These are phyloP conservation scores for Axilococcus clingmanii DNA, from an alignment of 139 green algal species.

Conservation along the genomic window DNA sequence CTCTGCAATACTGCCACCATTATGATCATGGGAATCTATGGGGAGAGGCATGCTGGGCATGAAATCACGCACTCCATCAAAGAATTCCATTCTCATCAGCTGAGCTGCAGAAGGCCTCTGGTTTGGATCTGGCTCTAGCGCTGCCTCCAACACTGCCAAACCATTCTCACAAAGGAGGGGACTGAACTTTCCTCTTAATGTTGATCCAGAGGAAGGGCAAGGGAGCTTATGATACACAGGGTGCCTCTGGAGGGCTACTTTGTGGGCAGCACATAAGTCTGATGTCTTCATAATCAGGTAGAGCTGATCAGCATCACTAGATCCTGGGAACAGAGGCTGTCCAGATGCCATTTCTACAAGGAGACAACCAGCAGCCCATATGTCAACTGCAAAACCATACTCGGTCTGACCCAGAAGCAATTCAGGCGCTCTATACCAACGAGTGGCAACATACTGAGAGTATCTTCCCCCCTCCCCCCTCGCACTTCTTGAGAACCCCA, in stretches of 20 bases:
- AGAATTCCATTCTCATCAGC: too few relatives aligned
- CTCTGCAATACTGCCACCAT: too few relatives aligned
- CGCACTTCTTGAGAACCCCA: constrained; percentile 83
- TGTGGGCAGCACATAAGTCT: too few relatives aligned
- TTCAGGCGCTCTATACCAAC: constrained; percentile 98
- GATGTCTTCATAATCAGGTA: constrained; percentile 85
- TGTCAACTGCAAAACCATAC: constrained; percentile 92
- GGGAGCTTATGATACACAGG: too few relatives aligned
- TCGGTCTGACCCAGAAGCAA: constrained; percentile 77
- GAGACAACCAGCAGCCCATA: constrained; percentile 97
- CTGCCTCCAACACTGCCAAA: neutral
- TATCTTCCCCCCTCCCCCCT: constrained; percentile 92
- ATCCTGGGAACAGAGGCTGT: constrained; percentile 63
- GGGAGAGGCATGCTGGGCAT: too few relatives aligned
- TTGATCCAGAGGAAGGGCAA: too few relatives aligned
- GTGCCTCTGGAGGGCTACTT: too few relatives aligned
- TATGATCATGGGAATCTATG: too few relatives aligned
- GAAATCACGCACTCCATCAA: too few relatives aligned
- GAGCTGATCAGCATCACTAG: constrained; percentile 78
- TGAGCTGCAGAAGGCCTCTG: neutral
- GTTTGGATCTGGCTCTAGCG: neutral
- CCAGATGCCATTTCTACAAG: constrained; percentile 90
- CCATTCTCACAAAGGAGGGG: too few relatives aligned
- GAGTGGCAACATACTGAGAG: constrained; percentile 97
- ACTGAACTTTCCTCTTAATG: too few relatives aligned